Evolutionary conservation across 1,284 basidiomycete species (phyloP).

Genomic region (Hymenochaete sp.): DNA sequence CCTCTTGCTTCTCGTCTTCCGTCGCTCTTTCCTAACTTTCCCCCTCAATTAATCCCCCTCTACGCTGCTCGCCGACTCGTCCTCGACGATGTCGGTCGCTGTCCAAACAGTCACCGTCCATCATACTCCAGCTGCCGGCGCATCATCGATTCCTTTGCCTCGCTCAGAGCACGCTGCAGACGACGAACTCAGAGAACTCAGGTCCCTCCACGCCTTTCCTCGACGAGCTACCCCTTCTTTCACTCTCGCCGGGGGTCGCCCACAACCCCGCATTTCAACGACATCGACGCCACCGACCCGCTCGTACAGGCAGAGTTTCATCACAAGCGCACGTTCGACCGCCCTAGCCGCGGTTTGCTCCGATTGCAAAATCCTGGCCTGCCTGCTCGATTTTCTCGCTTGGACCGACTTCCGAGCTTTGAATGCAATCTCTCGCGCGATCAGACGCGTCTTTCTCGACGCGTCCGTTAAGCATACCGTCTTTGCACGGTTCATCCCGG

Average conservation of each 20-base stretch:
- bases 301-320: constrained; percentile 4
- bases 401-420: constrained; percentile 52
- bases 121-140: background rate
- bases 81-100: constrained; percentile 12
- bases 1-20: no score
- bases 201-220: constrained; percentile 2
- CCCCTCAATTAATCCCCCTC: constrained; percentile 1
- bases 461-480: constrained; percentile 41
- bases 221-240: constrained; percentile 8
- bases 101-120: constrained; percentile 9
- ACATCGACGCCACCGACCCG: constrained; percentile 4
- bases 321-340: constrained; percentile 3
- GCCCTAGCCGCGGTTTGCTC: constrained; percentile 10
- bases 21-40: no score
- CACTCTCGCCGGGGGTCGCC: constrained; percentile 1
- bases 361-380: constrained; percentile 29
- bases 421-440: constrained; percentile 38
- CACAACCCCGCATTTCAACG: constrained; percentile 5
- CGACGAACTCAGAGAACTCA: constrained; percentile 4
- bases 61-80: background rate
- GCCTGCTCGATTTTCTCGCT: constrained; percentile 34
- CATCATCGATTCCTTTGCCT: background rate
- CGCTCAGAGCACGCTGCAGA: background rate
- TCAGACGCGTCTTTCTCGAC: constrained; percentile 37
- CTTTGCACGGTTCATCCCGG: constrained; percentile 51